These are phyloP conservation scores for Anthoceros angustus DNA, from an alignment of 225 moss, liverwort and hornwort genomes.

Conservation along the genomic window DNA sequence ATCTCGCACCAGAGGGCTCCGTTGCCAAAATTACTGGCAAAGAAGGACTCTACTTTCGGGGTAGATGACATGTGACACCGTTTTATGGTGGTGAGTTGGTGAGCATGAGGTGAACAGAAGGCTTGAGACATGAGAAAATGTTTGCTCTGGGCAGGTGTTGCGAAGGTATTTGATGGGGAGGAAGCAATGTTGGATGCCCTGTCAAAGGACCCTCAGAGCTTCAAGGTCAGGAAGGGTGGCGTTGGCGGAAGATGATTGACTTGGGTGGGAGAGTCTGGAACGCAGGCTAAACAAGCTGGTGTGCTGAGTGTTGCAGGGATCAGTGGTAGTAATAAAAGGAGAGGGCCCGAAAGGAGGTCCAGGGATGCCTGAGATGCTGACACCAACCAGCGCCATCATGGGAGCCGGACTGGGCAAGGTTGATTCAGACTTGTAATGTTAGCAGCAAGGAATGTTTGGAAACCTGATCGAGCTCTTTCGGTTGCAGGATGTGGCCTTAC, in stretches of 20 bases:
- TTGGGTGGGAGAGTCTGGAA: no score
- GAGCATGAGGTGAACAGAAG: no score
- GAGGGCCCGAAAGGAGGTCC: conserved; percentile 92
- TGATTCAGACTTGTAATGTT: background rate
- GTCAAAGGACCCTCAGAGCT: conserved; percentile 41
- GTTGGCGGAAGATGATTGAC: no score
- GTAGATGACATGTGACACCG: conserved; percentile 9
- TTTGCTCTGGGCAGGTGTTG: conserved; percentile 24
- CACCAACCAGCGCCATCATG: conserved; percentile 88
- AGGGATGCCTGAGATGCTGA: conserved; percentile 99
- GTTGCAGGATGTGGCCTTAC: conserved; percentile 62
- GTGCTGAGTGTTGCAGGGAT: conserved; percentile 18
- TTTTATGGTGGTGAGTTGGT: no score
- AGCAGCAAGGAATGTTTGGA: background rate
- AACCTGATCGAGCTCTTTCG: no score
- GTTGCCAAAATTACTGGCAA: conserved; percentile 98
- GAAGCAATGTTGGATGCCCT: conserved; percentile 80
- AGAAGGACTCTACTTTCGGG: conserved; percentile 74
- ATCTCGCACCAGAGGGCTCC: conserved; percentile 73
- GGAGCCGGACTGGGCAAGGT: conserved; percentile 94
- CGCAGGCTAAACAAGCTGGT: no score
- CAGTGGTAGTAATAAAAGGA: conserved; percentile 65
- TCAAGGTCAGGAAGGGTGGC: conserved; percentile 35
- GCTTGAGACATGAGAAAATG: background rate
- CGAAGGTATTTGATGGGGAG: conserved; percentile 79